Evolutionary conservation across 2,329 filamentous ascomycete genomes (phyloP).

Genomic region (Emydomyces testavorans): DNA sequence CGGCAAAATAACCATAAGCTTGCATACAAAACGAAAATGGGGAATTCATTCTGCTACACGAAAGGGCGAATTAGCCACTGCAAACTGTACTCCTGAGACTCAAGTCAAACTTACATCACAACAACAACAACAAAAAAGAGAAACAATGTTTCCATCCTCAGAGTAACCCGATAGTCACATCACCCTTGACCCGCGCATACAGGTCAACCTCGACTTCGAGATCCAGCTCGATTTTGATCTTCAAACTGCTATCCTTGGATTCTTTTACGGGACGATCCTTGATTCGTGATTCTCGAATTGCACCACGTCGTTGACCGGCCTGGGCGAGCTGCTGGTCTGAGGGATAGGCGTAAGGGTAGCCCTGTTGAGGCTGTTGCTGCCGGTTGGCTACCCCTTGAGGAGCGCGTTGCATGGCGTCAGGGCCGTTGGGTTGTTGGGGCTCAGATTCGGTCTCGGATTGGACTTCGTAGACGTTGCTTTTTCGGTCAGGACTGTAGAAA

Average conservation of each 20-base stretch:
- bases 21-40: neutral
- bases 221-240: constrained; percentile 36
- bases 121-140: no score
- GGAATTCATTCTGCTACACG: neutral
- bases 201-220: constrained; percentile 21
- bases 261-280: constrained; percentile 29
- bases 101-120: constrained; percentile 2
- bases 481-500: constrained; percentile 2
- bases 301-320: neutral
- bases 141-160: constrained; percentile 18
- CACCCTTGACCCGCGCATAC: constrained; percentile 25
- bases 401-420: neutral
- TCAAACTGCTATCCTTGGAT: constrained; percentile 30
- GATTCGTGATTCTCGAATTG: constrained; percentile 26
- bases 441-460: constrained; percentile 8
- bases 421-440: constrained; percentile 2
- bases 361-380: constrained; percentile 5
- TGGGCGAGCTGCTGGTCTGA: neutral
- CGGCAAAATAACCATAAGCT: no score
- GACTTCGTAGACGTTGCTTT: constrained; percentile 7
- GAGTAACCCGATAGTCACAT: constrained; percentile 31
- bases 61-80: constrained; percentile 1
- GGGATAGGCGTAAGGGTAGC: neutral
- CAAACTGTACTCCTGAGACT: neutral
- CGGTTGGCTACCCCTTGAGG: neutral